These are phyloP conservation scores for Albizia julibrissin DNA, from an alignment of 306 rosid genomes.

Conservation along the genomic window DNA sequence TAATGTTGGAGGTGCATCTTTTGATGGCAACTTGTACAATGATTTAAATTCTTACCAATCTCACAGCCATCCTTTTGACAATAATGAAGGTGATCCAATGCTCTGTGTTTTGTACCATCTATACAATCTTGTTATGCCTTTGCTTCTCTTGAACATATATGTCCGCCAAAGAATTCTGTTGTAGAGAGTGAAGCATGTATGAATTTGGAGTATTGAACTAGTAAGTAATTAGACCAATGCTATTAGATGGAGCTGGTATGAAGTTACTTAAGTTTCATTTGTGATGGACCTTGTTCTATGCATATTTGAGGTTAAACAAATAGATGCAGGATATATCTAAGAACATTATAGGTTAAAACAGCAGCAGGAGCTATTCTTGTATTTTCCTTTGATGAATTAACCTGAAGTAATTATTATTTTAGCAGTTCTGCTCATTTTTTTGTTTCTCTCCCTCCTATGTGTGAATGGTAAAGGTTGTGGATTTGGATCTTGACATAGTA, in stretches of 20 bases:
- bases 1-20: conserved; percentile 51
- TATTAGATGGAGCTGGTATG: neutral
- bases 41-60: conserved; percentile 56
- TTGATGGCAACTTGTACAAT: conserved; percentile 52
- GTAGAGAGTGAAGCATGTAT: neutral
- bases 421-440: neutral
- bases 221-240: neutral
- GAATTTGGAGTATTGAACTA: neutral
- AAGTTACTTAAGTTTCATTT: neutral
- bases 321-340: neutral
- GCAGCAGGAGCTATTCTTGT: neutral
- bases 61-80: conserved; percentile 48
- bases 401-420: neutral
- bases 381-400: neutral
- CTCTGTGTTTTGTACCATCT: neutral
- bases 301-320: neutral
- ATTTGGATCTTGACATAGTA: neutral
- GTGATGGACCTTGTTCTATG: neutral
- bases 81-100: conserved; percentile 47
- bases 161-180: neutral
- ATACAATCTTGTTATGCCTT: neutral
- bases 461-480: neutral
- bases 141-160: neutral
- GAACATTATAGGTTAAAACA: neutral
- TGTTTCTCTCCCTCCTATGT: neutral